phyloP scores from a whole-genome alignment of 1,284 basidiomycete species.

The Entoloma clypeatum region DNA sequence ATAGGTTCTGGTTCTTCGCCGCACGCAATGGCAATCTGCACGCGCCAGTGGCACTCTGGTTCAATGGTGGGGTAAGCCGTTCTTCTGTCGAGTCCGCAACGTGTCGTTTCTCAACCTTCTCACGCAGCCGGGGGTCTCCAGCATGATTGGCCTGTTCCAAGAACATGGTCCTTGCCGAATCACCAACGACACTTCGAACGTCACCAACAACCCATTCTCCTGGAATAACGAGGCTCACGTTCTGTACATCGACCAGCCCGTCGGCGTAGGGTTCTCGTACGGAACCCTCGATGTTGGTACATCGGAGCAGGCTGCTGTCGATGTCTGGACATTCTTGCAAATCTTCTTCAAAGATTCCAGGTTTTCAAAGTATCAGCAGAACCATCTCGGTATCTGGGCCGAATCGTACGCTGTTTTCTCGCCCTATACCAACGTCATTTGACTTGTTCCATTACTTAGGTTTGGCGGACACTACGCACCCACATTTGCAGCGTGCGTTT shows the following conservation, averaged over 20 bases:
- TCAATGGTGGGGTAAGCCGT: constrained; percentile 52
- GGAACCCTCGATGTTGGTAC: constrained; percentile 47
- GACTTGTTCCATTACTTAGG: constrained; percentile 22
- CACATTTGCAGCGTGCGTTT: constrained; percentile 48
- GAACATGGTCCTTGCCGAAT: constrained; percentile 62
- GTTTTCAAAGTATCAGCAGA: constrained; percentile 47
- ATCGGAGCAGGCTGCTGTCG: constrained; percentile 48
- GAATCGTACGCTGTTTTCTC: constrained; percentile 40
- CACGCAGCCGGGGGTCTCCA: constrained; percentile 52
- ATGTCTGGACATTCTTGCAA: constrained; percentile 62
- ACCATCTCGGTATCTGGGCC: constrained; percentile 56
- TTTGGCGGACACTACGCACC: constrained; percentile 64
- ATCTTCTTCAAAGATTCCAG: constrained; percentile 56
- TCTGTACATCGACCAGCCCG: constrained; percentile 44
- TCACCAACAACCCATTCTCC: constrained; percentile 52
- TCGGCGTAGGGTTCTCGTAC: constrained; percentile 58
- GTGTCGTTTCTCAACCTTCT: too few relatives aligned
- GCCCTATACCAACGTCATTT: neutral
- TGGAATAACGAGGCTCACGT: constrained; percentile 64
- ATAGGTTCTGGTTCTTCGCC: constrained; percentile 66
- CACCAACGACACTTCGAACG: constrained; percentile 47
- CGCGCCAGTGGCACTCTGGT: constrained; percentile 59
- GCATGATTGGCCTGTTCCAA: constrained; percentile 64
- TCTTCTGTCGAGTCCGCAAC: too few relatives aligned
- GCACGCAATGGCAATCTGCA: constrained; percentile 52